Base-by-base conservation (phyloP, 2,329 filamentous ascomycete genomes). In the Thelonectria rubi region DNA sequence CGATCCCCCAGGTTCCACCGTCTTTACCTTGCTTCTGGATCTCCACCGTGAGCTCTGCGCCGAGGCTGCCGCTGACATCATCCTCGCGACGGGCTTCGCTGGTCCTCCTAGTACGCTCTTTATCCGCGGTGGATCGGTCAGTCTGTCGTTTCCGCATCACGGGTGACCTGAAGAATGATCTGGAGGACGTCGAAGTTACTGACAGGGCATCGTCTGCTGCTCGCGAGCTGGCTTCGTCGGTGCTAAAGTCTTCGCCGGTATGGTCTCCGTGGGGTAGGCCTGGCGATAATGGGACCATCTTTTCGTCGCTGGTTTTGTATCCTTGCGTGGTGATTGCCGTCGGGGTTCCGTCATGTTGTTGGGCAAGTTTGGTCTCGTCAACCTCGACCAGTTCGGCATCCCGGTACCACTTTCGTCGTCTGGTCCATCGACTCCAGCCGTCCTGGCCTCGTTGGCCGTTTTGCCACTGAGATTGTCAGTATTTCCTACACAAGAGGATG, bases 341-440 rank as follows among this genome's bases (percentile, higher is more conserved):
- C 20, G 58, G 79, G 72, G 14, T 79, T 72, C 60, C 54, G 50
- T 80, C 78, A 30, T 80, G 74, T 63, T 82, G 80, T 52, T 80
- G 68, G 17, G 63, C 47, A 12, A 62, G 48, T 5, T 74, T 62
- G 2, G 64, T 37, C 72, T 74, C 74, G 18, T 80, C 78, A 10
- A 90, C 80, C 73, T 99, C 95, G 34, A 97, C 92, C 3, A 99
- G 86, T 79, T 99, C 95, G 10, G 95, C 95, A 74, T 98, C 95
- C 40, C 95, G 91, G 73, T 93, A 95, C 95, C 95, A 99, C 78
- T 98, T 97, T 64, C 95, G 83, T 20, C 95, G 88, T 14, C 95
- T 87, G 0, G 95, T 99, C 84, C 97, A 99, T 58, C 93, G 88
- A 42, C 92, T 92, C 95, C 95, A 99, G 55, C 94, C 92, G 71